These are phyloP conservation scores for Geranium brycei DNA, from an alignment of 345 rosid species.

Conservation along the genomic window DNA sequence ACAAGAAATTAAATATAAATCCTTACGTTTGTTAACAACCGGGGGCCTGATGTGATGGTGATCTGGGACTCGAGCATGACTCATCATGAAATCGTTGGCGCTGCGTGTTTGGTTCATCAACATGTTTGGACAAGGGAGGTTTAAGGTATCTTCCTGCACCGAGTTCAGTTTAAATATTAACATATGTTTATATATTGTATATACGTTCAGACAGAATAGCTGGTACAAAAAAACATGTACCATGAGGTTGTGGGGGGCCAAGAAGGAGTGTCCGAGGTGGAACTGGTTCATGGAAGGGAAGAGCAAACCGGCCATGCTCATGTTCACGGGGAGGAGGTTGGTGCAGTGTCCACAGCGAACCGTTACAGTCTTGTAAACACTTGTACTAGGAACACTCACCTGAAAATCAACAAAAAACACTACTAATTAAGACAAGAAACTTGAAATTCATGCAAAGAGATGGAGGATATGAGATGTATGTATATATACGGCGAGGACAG, in stretches of 20 bases:
- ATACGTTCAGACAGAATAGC: too few species aligned
- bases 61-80: conserved; percentile 22
- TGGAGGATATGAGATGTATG: background rate
- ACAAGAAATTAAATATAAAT: too few species aligned
- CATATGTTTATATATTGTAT: background rate
- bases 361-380: conserved; percentile 90
- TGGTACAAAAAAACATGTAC: conserved; percentile 12
- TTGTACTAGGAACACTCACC: conserved; percentile 92
- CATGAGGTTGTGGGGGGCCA: conserved; percentile 50
- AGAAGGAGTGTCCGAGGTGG: conserved; percentile 62
- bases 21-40: conserved; percentile 70
- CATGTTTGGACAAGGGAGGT: conserved; percentile 43
- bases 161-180: background rate
- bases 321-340: conserved; percentile 73
- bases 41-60: conserved; percentile 58
- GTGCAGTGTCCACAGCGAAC: conserved; percentile 96
- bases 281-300: conserved; percentile 69
- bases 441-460: background rate
- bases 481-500: conserved; percentile 65
- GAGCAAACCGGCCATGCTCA: conserved; percentile 57
- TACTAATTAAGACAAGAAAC: background rate
- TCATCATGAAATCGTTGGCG: conserved; percentile 40
- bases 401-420: conserved; percentile 10
- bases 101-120: conserved; percentile 46
- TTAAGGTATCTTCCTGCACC: conserved; percentile 71